Percentiles rank a stretch among this genome's conserved stretches.
These are phyloP conservation scores for Pestalotiopsis sp. DNA, from an alignment of 2,329 filamentous ascomycete genomes.

Conservation along the genomic window DNA sequence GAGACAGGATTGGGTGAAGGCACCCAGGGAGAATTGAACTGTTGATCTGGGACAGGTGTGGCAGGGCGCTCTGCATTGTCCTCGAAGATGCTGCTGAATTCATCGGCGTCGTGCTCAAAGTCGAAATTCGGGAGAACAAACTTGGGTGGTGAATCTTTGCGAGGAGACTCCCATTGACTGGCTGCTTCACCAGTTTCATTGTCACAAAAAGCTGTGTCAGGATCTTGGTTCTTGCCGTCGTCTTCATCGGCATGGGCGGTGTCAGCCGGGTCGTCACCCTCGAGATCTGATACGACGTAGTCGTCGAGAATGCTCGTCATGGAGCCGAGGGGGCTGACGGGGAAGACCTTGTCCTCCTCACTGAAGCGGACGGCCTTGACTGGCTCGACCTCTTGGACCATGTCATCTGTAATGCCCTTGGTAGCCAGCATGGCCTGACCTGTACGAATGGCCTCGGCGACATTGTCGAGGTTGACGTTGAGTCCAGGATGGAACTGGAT, in stretches of 20 bases:
- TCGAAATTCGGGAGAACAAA: not conserved
- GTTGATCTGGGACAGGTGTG: not conserved
- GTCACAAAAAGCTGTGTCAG: too few relatives aligned
- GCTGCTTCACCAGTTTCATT: not conserved
- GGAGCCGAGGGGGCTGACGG: not conserved
- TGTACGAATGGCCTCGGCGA: not conserved
- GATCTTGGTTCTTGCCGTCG: too few relatives aligned
- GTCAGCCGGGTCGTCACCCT: not conserved
- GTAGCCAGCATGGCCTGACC: not conserved
- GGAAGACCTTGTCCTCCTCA: not conserved
- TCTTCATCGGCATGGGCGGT: too few relatives aligned
- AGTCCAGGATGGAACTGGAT: slow-evolving; percentile 1
- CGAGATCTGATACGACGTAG: not conserved
- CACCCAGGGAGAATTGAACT: not conserved
- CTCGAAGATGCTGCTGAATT: not conserved
- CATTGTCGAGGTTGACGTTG: not conserved
- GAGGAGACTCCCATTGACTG: not conserved
- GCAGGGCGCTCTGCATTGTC: not conserved
- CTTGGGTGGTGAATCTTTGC: not conserved
- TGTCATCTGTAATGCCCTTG: not conserved
- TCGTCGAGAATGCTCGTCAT: not conserved
- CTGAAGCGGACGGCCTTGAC: not conserved
- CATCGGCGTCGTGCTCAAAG: not conserved
- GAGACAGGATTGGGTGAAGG: not conserved
- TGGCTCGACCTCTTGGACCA: not conserved